Percentiles rank a stretch among this genome's conserved stretches.
These are phyloP conservation scores for Aspergillus niger DNA, from an alignment of 2,329 filamentous ascomycete genomes.

Conservation along the genomic window DNA sequence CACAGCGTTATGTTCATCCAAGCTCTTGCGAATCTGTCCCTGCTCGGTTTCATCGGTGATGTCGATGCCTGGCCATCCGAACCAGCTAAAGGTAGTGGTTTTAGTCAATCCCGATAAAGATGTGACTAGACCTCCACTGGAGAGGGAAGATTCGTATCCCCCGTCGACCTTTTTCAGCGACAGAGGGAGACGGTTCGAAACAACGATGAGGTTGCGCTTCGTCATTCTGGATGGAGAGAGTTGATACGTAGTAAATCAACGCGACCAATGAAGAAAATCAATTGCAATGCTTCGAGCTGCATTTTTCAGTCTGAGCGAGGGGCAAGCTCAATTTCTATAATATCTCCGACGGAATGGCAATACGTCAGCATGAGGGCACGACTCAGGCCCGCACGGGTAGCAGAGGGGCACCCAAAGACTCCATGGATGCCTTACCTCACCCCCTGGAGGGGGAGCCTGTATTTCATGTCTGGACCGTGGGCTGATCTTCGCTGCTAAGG, in stretches of 20 bases:
- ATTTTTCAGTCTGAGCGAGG: too few relatives aligned
- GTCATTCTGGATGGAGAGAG: neutral
- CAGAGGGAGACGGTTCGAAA: slow-evolving; percentile 89
- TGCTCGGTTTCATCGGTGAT: slow-evolving; percentile 73
- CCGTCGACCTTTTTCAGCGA: slow-evolving; percentile 86
- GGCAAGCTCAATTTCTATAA: neutral
- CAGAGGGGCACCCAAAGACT: too few relatives aligned
- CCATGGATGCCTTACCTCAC: too few relatives aligned
- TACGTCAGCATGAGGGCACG: slow-evolving; percentile 7
- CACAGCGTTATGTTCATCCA: slow-evolving; percentile 78
- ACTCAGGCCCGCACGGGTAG: neutral
- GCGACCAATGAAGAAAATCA: neutral
- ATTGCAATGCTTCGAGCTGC: too few relatives aligned
- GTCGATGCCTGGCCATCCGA: slow-evolving; percentile 90
- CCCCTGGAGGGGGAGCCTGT: too few relatives aligned
- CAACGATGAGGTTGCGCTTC: slow-evolving; percentile 59
- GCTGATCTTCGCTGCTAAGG: too few relatives aligned
- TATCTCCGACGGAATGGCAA: neutral
- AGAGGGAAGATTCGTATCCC: slow-evolving; percentile 82
- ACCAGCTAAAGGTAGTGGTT: slow-evolving; percentile 90
- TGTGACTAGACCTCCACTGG: slow-evolving; percentile 87
- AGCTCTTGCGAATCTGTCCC: slow-evolving; percentile 65
- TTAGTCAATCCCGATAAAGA: slow-evolving; percentile 86
- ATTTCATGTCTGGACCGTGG: too few relatives aligned
- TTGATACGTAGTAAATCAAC: neutral